Base-by-base conservation (phyloP, 164 flowering plant genomes). In the Amborella trichopoda region DNA sequence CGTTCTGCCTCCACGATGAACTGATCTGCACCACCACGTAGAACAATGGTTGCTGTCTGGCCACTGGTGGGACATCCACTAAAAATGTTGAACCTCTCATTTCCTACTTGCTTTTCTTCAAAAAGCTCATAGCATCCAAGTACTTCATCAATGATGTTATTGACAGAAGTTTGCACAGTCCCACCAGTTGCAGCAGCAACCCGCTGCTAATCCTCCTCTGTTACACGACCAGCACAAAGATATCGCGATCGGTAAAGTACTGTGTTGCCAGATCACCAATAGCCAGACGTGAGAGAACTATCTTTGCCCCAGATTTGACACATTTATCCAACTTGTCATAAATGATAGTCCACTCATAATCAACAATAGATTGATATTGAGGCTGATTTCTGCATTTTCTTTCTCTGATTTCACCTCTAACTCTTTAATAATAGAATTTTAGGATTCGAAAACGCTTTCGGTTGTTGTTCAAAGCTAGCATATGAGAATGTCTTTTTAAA, bases 21-120 rank as follows among this genome's bases (percentile, higher is more conserved):
- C 97, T 93, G 96, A 75, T 93, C 99, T 49, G 96, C 99, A 63
- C 99, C 99, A 58, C 99, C 99, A 51, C 97, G 95, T 63, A 93
- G 94, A 68, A 88, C 96, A 49, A 93, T 88, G 17, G 99, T 93
- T 42, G 99, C 89, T 26, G 96, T 93, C 49, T 19, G 70, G 34
- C 93, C 97, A 20, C 81, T 77, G n/a, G n/a, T n/a, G 23, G 94
- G 95, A 50, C 99, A 93, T 43, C 97, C 99, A 63, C 83, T 88
- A 54, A 93, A 93, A 42, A 93, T 85, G 55, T 93, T 93, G 50
- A 79, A 93, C 50, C 99, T 72, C 60, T 88, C 99, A 66, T 83
- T 85, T 56, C 99, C 99, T 55, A 88, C 95, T 75, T 88, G 97
- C 56, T 48, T 83, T 56, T 93, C 97, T 71, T 93, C 99, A 66